Conservation (phyloP, 768 basidiomycete genomes). For the Gloeophyllum trabeum region DNA sequence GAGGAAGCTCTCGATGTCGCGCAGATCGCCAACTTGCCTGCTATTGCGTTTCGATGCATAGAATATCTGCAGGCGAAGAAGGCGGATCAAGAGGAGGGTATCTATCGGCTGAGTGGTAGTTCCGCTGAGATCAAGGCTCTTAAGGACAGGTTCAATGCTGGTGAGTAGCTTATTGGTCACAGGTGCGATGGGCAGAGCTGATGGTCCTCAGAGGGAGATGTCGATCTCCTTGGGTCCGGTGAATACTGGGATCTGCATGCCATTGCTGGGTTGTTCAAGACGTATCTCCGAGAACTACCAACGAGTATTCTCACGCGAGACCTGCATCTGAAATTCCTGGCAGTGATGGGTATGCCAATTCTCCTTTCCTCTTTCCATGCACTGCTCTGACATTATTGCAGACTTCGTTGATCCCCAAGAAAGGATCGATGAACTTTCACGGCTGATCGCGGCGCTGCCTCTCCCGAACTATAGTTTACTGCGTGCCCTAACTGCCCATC, state of each 20-base stretch:
- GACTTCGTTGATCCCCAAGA: slow-evolving; percentile 87
- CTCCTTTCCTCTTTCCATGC: slow-evolving; percentile 4
- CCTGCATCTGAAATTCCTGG: slow-evolving; percentile 81
- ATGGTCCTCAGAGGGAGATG: slow-evolving; percentile 72
- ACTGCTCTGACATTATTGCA: slow-evolving; percentile 68
- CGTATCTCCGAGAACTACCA: slow-evolving; percentile 87
- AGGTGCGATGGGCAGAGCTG: neutral
- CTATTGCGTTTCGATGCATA: slow-evolving; percentile 91
- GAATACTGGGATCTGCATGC: slow-evolving; percentile 98
- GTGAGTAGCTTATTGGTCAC: slow-evolving; percentile 28
- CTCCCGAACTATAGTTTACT: slow-evolving; percentile 89
- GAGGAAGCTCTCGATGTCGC: slow-evolving; percentile 84
- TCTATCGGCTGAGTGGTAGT: slow-evolving; percentile 91
- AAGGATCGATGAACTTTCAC: slow-evolving; percentile 76
- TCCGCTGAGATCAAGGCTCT: slow-evolving; percentile 90
- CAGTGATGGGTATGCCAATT: slow-evolving; percentile 75
- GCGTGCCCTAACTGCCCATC: slow-evolving; percentile 87
- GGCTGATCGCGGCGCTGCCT: slow-evolving; percentile 80
- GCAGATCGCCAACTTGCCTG: slow-evolving; percentile 83
- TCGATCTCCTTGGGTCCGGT: slow-evolving; percentile 77
- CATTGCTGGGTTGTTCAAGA: slow-evolving; percentile 89
- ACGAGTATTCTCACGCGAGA: slow-evolving; percentile 88
- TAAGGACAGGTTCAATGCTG: slow-evolving; percentile 86
- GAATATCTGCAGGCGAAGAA: slow-evolving; percentile 91
- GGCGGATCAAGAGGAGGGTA: slow-evolving; percentile 95